A percentile compares a stretch with the other conserved stretches of the same genome.
Conservation (phyloP, 306 rosid genomes). For the Fragaria ananassa region DNA sequence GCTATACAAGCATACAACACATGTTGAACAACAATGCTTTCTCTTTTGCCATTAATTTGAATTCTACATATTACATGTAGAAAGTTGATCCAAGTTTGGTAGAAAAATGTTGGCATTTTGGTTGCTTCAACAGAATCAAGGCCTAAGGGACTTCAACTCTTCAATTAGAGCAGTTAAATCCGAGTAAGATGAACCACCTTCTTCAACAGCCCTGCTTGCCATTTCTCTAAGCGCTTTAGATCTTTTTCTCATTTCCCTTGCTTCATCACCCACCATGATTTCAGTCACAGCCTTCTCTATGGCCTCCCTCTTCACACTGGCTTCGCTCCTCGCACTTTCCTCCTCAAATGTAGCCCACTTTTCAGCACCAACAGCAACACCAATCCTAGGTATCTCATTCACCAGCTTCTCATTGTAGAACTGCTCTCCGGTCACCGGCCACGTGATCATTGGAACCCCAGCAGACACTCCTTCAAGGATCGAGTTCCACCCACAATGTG, state of each 20-base stretch:
- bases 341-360: slow-evolving; percentile 21
- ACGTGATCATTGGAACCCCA: slow-evolving; percentile 42
- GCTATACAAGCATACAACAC: not conserved
- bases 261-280: slow-evolving; percentile 38
- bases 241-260: slow-evolving; percentile 34
- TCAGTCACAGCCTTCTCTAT: slow-evolving; percentile 31
- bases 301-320: slow-evolving; percentile 13
- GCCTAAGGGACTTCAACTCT: slow-evolving; percentile 3
- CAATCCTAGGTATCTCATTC: slow-evolving; percentile 22
- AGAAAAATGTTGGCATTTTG: not conserved
- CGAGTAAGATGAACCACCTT: not conserved
- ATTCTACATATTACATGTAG: not conserved
- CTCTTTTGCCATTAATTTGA: not conserved
- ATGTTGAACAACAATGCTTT: not conserved
- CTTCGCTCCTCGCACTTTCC: slow-evolving; percentile 23
- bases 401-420: slow-evolving; percentile 42
- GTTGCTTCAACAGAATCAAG: not conserved
- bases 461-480: slow-evolving; percentile 34
- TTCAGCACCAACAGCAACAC: slow-evolving; percentile 31
- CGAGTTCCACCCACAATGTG: slow-evolving; percentile 53
- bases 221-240: slow-evolving; percentile 12
- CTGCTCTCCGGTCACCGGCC: slow-evolving; percentile 42
- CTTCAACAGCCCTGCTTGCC: slow-evolving; percentile 27
- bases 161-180: slow-evolving; percentile 7
- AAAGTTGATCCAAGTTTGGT: not conserved